Conservation (phyloP, 768 basidiomycete species). For the Lactarius trivialis region DNA sequence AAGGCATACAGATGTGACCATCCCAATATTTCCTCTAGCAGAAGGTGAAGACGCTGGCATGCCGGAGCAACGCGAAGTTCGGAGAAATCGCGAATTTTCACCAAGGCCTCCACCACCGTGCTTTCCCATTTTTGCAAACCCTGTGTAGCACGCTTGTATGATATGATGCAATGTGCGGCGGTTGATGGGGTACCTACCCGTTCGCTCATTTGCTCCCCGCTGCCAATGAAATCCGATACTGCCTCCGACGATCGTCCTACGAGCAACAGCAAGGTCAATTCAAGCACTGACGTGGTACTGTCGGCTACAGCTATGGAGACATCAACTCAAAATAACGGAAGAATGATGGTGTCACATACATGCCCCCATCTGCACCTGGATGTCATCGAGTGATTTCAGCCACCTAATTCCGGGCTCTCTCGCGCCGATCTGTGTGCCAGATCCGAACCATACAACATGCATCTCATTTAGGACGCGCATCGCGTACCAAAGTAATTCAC, state of each 20-base stretch:
- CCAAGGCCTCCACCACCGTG: slow-evolving; percentile 60
- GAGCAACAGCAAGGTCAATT: slow-evolving; percentile 62
- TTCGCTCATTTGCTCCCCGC: slow-evolving; percentile 76
- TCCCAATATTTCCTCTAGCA: slow-evolving; percentile 71
- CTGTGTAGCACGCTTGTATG: slow-evolving; percentile 36
- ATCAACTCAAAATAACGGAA: slow-evolving; percentile 6
- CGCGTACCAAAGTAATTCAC: slow-evolving; percentile 67
- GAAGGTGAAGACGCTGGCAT: slow-evolving; percentile 66
- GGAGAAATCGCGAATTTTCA: slow-evolving; percentile 66
- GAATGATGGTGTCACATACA: slow-evolving; percentile 44
- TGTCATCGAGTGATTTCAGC: slow-evolving; percentile 53
- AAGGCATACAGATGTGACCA: slow-evolving; percentile 65
- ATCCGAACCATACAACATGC: slow-evolving; percentile 66
- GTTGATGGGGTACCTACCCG: slow-evolving; percentile 43
- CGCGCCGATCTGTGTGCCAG: slow-evolving; percentile 57
- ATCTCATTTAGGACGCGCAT: slow-evolving; percentile 69
- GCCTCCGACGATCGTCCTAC: slow-evolving; percentile 69
- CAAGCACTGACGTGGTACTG: slow-evolving; percentile 56
- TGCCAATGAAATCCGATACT: slow-evolving; percentile 67
- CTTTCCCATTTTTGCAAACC: slow-evolving; percentile 80
- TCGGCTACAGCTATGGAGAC: slow-evolving; percentile 35
- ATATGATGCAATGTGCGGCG: background rate
- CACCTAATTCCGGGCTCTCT: slow-evolving; percentile 68
- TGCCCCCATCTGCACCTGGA: slow-evolving; percentile 49
- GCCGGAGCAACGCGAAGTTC: slow-evolving; percentile 67